A percentile compares a stretch with the other conserved stretches of the same genome.
Evolutionary conservation across 108 stramenopile species (phyloP).

Genomic region (Cylindrotheca closterium): DNA sequence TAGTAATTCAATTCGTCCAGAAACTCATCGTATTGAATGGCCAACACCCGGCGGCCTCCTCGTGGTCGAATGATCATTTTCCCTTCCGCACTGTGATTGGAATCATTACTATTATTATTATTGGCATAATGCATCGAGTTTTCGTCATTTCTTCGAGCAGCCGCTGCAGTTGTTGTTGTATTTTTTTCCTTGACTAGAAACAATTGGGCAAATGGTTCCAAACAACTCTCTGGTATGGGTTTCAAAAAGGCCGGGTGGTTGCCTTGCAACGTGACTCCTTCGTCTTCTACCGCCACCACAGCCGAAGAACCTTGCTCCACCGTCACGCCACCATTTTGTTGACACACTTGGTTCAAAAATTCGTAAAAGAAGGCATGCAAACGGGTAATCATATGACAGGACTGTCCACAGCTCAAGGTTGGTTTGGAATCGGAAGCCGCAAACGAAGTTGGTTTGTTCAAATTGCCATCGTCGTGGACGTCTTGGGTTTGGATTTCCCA

Average conservation of each 20-base stretch:
- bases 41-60: conserved; percentile 35
- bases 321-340: no score
- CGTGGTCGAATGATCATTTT: conserved; percentile 10
- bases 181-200: conserved; percentile 7
- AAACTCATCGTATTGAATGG: conserved; percentile 42
- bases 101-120: neutral
- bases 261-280: conserved; percentile 6
- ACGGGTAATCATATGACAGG: conserved; percentile 14
- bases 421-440: neutral
- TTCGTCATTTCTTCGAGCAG: neutral
- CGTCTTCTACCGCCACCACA: neutral
- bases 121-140: neutral
- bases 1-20: conserved; percentile 45
- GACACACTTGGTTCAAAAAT: conserved; percentile 7
- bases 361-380: conserved; percentile 35
- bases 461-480: conserved; percentile 9
- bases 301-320: no score
- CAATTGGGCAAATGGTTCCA: conserved; percentile 6
- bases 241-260: conserved; percentile 4
- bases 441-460: neutral
- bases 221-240: conserved; percentile 19
- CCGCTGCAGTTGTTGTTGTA: neutral
- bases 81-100: no score
- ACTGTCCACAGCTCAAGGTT: conserved; percentile 1
- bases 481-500: conserved; percentile 42